A percentile compares a stretch with the other conserved stretches of the same genome.
phyloP scores from a whole-genome alignment of 768 basidiomycete genomes.

The Hericium coralloides region DNA sequence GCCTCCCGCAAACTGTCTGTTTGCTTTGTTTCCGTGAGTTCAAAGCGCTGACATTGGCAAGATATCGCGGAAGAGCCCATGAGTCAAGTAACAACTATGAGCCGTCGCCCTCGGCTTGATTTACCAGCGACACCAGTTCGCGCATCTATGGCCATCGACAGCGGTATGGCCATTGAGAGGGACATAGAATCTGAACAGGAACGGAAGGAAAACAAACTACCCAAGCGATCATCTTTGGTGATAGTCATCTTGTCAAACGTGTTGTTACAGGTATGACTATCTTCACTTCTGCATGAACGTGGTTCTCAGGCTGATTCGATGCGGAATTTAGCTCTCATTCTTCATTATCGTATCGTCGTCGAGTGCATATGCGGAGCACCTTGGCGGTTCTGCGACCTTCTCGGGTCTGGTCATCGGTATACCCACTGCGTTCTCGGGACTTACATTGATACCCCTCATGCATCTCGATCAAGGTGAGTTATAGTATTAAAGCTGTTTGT shows the following conservation, averaged over 20 bases:
- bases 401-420: slow-evolving; percentile 63
- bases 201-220: slow-evolving; percentile 35
- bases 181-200: too few relatives aligned
- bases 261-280: slow-evolving; percentile 33
- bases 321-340: slow-evolving; percentile 42
- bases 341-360: slow-evolving; percentile 65
- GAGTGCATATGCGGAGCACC: slow-evolving; percentile 47
- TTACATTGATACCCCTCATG: slow-evolving; percentile 47
- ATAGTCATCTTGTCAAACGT: slow-evolving; percentile 37
- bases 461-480: slow-evolving; percentile 46
- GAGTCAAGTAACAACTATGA: too few relatives aligned
- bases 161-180: too few relatives aligned
- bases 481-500: background rate
- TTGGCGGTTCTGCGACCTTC: slow-evolving; percentile 61
- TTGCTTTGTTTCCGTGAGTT: too few relatives aligned
- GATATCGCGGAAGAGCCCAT: too few relatives aligned
- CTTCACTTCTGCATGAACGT: background rate
- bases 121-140: too few relatives aligned
- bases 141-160: too few relatives aligned
- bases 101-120: too few relatives aligned
- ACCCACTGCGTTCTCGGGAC: slow-evolving; percentile 51
- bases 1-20: too few relatives aligned
- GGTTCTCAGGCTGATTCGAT: background rate
- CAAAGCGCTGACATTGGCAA: too few relatives aligned
- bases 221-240: slow-evolving; percentile 34